phyloP scores from a whole-genome alignment of 2,329 filamentous ascomycete species.

The Colletotrichum graminicola region DNA sequence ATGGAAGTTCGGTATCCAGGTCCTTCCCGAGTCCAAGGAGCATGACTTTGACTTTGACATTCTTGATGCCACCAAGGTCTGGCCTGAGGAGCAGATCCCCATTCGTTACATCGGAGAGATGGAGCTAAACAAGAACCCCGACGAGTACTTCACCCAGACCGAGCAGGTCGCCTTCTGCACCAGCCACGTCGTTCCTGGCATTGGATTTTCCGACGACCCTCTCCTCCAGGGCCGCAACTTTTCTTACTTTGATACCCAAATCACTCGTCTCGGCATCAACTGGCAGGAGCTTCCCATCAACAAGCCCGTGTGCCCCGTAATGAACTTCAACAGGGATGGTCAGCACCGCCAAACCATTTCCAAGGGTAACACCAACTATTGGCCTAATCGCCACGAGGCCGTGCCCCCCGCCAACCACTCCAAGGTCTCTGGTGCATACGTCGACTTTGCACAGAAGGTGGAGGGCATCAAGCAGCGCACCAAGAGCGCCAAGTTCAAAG shows the following conservation, averaged over 20 bases:
- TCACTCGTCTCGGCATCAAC: conserved; percentile 78
- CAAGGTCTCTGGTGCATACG: conserved; percentile 73
- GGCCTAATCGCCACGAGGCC: conserved; percentile 78
- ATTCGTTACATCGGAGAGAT: conserved; percentile 83
- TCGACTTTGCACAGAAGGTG: conserved; percentile 75
- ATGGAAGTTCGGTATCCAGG: conserved; percentile 88
- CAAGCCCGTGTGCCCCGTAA: conserved; percentile 78
- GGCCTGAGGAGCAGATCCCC: conserved; percentile 83
- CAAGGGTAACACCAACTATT: conserved; percentile 82
- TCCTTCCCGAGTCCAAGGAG: conserved; percentile 77
- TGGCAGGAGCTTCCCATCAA: conserved; percentile 85
- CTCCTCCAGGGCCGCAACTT: conserved; percentile 80
- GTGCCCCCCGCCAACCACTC: conserved; percentile 69
- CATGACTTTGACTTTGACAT: conserved; percentile 89
- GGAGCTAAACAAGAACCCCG: conserved; percentile 82
- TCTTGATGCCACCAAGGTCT: conserved; percentile 86
- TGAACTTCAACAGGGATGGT: conserved; percentile 84
- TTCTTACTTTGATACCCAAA: conserved; percentile 75
- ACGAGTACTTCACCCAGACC: conserved; percentile 85
- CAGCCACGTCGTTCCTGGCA: conserved; percentile 81
- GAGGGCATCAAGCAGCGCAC: conserved; percentile 78
- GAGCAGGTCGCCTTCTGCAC: conserved; percentile 90
- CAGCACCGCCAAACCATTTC: conserved; percentile 78
- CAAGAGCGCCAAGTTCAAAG: conserved; percentile 79
- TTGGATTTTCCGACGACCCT: conserved; percentile 82